These are phyloP conservation scores for Arthroderma sp. DNA, from an alignment of 2,329 filamentous ascomycete genomes.

Conservation along the genomic window DNA sequence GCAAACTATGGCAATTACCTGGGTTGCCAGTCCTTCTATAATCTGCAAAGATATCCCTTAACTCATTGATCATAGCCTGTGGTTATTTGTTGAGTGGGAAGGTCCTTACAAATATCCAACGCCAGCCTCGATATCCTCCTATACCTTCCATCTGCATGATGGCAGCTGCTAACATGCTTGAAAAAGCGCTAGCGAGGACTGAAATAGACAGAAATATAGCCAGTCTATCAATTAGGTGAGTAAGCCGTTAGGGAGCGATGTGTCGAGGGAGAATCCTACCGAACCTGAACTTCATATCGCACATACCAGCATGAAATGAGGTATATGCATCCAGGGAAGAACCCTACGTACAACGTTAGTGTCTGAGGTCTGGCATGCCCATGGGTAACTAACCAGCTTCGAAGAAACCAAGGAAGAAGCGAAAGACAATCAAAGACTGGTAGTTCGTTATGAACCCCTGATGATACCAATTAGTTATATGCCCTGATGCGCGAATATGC, in stretches of 20 bases:
- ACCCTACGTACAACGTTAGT: constrained; percentile 15
- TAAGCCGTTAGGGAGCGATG: neutral
- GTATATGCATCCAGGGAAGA: constrained; percentile 34
- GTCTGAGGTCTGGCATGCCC: neutral
- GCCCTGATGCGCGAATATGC: neutral
- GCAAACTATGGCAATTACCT: constrained; percentile 35
- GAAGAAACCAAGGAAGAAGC: constrained; percentile 32
- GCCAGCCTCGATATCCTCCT: constrained; percentile 24
- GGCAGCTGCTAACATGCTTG: constrained; percentile 24
- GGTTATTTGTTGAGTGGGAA: neutral
- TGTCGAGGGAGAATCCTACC: constrained; percentile 40
- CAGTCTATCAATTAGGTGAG: constrained; percentile 1
- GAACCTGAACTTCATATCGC: constrained; percentile 54
- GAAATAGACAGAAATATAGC: constrained; percentile 7
- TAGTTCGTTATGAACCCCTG: constrained; percentile 18
- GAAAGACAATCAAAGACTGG: constrained; percentile 25
- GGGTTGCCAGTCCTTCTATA: constrained; percentile 39
- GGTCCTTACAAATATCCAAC: constrained; percentile 17
- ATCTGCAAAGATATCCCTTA: constrained; percentile 13
- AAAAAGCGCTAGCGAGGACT: constrained; percentile 6
- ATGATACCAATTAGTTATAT: neutral
- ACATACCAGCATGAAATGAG: constrained; percentile 33
- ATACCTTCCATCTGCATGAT: constrained; percentile 19
- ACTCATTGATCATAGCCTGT: neutral
- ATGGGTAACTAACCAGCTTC: constrained; percentile 26